Evolutionary conservation across 495 filamentous ascomycete species (phyloP).

Genomic region (Amphirosellinia nigrospora): DNA sequence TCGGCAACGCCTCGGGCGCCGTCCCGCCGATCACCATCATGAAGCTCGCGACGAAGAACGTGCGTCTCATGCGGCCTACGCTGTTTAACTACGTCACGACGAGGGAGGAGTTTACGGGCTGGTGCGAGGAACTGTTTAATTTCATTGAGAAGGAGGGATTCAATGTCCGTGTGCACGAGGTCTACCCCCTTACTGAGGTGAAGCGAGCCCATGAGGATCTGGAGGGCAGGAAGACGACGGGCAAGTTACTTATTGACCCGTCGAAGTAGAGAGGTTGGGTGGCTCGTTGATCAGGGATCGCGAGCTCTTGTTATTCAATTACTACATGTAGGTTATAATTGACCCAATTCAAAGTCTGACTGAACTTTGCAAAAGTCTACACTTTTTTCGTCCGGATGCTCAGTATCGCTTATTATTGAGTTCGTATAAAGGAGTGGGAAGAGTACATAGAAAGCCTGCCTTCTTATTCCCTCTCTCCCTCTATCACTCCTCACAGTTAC

Average conservation of each 20-base stretch:
- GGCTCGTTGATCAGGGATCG: neutral
- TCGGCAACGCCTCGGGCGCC: slow-evolving; percentile 85
- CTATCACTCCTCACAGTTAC: too few species aligned
- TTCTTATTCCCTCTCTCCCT: too few species aligned
- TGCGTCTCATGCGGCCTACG: slow-evolving; percentile 76
- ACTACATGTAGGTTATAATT: neutral
- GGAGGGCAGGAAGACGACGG: slow-evolving; percentile 81
- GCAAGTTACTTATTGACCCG: slow-evolving; percentile 70
- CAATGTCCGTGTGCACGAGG: slow-evolving; percentile 76
- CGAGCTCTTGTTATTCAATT: neutral
- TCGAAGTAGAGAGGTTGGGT: slow-evolving; percentile 25
- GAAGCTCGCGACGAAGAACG: slow-evolving; percentile 76
- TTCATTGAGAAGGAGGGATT: slow-evolving; percentile 72
- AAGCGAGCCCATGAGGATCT: slow-evolving; percentile 79
- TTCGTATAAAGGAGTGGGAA: too few species aligned
- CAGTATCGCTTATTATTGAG: neutral
- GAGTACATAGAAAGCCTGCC: too few species aligned
- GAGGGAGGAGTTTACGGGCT: slow-evolving; percentile 75
- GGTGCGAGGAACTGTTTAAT: slow-evolving; percentile 74
- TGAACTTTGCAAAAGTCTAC: too few species aligned
- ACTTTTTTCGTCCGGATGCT: neutral
- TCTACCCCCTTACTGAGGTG: slow-evolving; percentile 81
- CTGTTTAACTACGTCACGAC: slow-evolving; percentile 78
- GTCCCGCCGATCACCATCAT: slow-evolving; percentile 76
- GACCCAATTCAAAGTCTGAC: neutral